Conservation (phyloP, 345 rosid species). For the Hibiscus mutabilis region DNA sequence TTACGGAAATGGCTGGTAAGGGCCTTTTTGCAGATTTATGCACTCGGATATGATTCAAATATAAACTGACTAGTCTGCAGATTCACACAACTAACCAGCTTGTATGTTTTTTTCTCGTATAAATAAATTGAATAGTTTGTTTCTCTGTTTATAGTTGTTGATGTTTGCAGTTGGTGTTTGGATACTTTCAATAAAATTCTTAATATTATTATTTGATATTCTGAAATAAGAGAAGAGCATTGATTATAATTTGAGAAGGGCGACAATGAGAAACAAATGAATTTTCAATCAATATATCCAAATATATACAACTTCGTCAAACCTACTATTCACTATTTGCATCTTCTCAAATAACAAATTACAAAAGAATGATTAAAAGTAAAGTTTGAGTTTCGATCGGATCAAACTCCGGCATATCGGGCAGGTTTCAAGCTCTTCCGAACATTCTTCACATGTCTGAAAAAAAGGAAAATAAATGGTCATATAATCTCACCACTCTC, state of each 20-base stretch:
- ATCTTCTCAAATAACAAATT: conserved; percentile 7
- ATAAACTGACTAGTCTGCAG: no score
- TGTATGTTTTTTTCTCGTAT: no score
- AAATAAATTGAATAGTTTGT: no score
- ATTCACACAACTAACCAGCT: no score
- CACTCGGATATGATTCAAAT: no score
- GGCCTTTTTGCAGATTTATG: no score
- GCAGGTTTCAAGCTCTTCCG: conserved; percentile 56
- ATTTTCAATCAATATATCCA: background rate
- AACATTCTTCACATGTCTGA: conserved; percentile 88
- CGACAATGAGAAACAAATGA: background rate
- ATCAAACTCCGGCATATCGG: conserved; percentile 78
- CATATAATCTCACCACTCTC: background rate
- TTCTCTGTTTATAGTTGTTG: no score
- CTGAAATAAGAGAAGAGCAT: no score
- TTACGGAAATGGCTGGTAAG: no score
- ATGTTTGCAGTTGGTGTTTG: no score
- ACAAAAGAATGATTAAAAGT: conserved; percentile 23
- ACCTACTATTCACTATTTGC: background rate
- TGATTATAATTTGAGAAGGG: background rate
- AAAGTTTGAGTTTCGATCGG: conserved; percentile 74
- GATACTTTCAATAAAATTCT: no score
- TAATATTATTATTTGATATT: no score
- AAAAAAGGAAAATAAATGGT: background rate
- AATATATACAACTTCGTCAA: background rate